Conservation (phyloP, 768 basidiomycete species). For the Serpula lacrymans region DNA sequence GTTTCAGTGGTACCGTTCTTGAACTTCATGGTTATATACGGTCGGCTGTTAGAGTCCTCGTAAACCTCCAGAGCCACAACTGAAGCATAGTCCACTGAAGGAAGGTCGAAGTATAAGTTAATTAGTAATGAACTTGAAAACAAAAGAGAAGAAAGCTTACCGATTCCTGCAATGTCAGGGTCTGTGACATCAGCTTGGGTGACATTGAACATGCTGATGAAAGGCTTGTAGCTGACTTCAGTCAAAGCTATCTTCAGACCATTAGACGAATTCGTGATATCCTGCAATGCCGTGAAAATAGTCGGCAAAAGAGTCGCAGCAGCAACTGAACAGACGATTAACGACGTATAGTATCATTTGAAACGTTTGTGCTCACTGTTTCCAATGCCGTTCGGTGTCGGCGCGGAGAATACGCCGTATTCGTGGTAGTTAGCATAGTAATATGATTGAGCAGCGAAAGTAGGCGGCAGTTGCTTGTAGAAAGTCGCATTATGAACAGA, state of each 20-base stretch:
- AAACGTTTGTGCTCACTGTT: conserved; percentile 28
- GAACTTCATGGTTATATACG: conserved; percentile 72
- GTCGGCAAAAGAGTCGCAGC: conserved; percentile 27
- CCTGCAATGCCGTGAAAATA: conserved; percentile 22
- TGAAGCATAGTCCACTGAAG: conserved; percentile 59
- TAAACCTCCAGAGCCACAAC: conserved; percentile 70
- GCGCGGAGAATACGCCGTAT: conserved; percentile 33
- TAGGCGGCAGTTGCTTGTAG: conserved; percentile 16
- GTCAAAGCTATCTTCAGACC: conserved; percentile 25
- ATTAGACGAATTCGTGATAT: conserved; percentile 18
- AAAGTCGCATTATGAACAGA: conserved; percentile 36
- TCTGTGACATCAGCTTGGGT: conserved; percentile 16
- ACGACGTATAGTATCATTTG: not conserved
- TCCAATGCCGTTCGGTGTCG: conserved; percentile 26
- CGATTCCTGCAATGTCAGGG: conserved; percentile 16
- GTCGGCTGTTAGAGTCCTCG: conserved; percentile 59
- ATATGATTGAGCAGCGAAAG: conserved; percentile 23
- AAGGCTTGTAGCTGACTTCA: conserved; percentile 33
- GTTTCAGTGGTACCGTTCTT: conserved; percentile 60
- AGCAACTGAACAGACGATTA: conserved; percentile 19
- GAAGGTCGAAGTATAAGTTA: not conserved
- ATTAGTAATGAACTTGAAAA: not conserved
- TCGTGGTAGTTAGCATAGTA: conserved; percentile 40
- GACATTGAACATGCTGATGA: conserved; percentile 34
- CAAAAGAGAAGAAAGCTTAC: conserved; percentile 22